Evolutionary conservation across 108 stramenopile species (phyloP).

Genomic region (Cyclotella baltica): DNA sequence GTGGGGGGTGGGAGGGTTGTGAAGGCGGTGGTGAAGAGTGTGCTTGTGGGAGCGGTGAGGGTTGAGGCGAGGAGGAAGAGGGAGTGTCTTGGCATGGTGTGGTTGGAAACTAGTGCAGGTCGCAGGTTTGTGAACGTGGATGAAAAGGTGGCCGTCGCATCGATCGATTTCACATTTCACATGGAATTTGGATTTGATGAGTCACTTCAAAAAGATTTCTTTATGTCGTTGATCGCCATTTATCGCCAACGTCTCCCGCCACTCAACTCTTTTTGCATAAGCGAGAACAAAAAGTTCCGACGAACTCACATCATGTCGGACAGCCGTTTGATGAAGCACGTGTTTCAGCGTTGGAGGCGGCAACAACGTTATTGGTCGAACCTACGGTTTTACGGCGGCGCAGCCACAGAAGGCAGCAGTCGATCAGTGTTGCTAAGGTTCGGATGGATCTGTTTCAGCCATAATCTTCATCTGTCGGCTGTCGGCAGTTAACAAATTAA

Average conservation of each 20-base stretch:
- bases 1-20: neutral
- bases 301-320: neutral
- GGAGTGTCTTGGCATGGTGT: conserved; percentile 25
- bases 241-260: too few relatives aligned
- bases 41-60: conserved; percentile 5
- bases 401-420: too few relatives aligned
- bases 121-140: neutral
- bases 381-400: too few relatives aligned
- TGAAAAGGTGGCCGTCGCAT: neutral
- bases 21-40: conserved; percentile 21
- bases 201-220: conserved; percentile 3
- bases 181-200: too few relatives aligned
- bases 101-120: neutral
- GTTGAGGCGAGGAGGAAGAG: conserved; percentile 34
- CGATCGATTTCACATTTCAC: too few relatives aligned
- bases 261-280: neutral
- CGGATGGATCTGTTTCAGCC: too few relatives aligned
- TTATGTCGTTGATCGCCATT: neutral
- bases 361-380: too few relatives aligned
- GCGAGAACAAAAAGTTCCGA: neutral
- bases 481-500: too few relatives aligned
- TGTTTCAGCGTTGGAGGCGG: conserved; percentile 2
- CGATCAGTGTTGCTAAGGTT: too few relatives aligned
- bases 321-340: conserved; percentile 8
- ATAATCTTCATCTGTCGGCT: too few relatives aligned